Evolutionary conservation across 2,329 filamentous ascomycete species (phyloP).

Genomic region (Plectosphaerella sp.): DNA sequence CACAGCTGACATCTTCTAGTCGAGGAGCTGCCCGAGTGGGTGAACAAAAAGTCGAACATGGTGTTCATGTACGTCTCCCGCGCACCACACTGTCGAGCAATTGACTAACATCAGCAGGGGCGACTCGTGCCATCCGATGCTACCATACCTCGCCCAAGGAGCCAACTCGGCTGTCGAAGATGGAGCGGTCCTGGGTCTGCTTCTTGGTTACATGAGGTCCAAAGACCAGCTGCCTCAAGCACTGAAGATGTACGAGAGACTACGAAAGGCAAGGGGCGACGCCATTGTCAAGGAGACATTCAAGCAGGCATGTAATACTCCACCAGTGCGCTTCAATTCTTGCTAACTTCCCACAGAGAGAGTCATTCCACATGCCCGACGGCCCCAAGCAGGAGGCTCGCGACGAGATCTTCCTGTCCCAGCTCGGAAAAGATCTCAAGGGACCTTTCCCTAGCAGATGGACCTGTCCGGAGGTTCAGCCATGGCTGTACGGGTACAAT

Average conservation of each 20-base stretch:
- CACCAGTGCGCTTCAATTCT: not conserved
- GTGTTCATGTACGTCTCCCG: constrained; percentile 33
- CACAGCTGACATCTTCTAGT: constrained; percentile 18
- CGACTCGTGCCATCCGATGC: constrained; percentile 61
- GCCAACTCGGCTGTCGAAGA: constrained; percentile 67
- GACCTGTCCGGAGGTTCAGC: constrained; percentile 58
- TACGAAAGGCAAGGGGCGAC: constrained; percentile 44
- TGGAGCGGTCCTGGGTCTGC: constrained; percentile 57
- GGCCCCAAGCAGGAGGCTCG: constrained; percentile 54
- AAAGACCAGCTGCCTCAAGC: constrained; percentile 41
- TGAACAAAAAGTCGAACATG: constrained; percentile 46
- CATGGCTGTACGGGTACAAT: constrained; percentile 63
- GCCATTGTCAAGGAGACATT: constrained; percentile 60
- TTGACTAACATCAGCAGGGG: constrained; percentile 32
- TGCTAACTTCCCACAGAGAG: constrained; percentile 28
- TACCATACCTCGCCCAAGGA: constrained; percentile 60
- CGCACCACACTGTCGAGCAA: not conserved
- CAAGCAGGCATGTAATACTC: constrained; percentile 7
- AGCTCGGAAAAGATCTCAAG: constrained; percentile 44
- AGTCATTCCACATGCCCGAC: constrained; percentile 47
- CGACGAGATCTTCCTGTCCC: constrained; percentile 52
- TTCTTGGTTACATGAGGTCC: constrained; percentile 46
- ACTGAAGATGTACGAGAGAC: constrained; percentile 36
- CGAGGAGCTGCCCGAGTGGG: constrained; percentile 49
- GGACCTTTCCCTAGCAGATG: constrained; percentile 59